phyloP scores from a whole-genome alignment of 2,329 filamentous ascomycete species.

The Nigrospora osmanthi region DNA sequence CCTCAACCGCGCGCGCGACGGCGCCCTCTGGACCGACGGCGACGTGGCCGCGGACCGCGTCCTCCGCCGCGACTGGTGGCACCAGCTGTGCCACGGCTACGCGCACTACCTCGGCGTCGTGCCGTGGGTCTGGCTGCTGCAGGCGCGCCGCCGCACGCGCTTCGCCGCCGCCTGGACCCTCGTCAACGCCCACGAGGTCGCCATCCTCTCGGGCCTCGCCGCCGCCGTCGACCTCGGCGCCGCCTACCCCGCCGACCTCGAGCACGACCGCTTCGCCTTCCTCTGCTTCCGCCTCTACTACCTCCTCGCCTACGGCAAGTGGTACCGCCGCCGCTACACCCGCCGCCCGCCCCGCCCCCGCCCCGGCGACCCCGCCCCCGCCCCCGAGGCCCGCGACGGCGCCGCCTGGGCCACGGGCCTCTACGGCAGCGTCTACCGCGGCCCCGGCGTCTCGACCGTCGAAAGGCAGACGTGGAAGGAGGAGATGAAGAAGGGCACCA shows the following conservation, averaged over 20 bases:
- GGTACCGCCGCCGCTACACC: conserved; percentile 39
- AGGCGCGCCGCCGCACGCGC: conserved; percentile 50
- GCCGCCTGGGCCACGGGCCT: conserved; percentile 47
- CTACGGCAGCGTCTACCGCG: conserved; percentile 52
- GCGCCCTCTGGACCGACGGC: conserved; percentile 42
- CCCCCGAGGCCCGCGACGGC: conserved; percentile 40
- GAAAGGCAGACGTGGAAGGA: conserved; percentile 45
- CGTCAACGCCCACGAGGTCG: conserved; percentile 60
- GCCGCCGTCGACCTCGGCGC: conserved; percentile 62
- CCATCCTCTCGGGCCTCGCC: conserved; percentile 59
- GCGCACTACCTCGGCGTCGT: conserved; percentile 53
- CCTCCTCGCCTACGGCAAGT: conserved; percentile 50
- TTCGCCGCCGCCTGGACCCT: conserved; percentile 60
- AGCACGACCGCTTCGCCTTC: conserved; percentile 54
- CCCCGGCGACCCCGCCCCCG: too few species aligned
- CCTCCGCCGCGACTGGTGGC: conserved; percentile 53
- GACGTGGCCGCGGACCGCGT: conserved; percentile 47
- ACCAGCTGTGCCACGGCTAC: conserved; percentile 52
- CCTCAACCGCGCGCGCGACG: conserved; percentile 47
- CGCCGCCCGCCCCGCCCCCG: conserved; percentile 2
- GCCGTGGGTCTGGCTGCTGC: conserved; percentile 59
- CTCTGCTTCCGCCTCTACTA: conserved; percentile 56
- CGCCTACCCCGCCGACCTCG: conserved; percentile 53
- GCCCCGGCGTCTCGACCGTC: conserved; percentile 44
- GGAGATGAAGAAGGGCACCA: conserved; percentile 25